Conservation (phyloP, 2,329 filamentous ascomycete genomes). For the Fusarium setosum region DNA sequence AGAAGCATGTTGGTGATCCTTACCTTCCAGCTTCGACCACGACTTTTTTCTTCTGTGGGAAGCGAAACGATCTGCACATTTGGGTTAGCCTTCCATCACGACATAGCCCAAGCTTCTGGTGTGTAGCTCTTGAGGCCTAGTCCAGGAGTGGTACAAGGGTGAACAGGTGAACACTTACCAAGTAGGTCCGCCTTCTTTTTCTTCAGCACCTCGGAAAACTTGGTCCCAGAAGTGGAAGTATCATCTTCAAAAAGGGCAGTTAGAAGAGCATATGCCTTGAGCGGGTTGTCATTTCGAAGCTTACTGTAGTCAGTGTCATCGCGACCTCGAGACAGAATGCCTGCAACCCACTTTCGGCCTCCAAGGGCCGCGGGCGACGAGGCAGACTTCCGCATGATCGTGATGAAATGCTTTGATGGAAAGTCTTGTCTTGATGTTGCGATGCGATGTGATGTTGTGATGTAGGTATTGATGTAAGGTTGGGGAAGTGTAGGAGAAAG, state of each 20-base stretch:
- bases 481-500: too few relatives aligned
- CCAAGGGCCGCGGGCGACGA: slow-evolving; percentile 22
- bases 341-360: slow-evolving; percentile 13
- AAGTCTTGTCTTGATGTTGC: background rate
- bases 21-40: slow-evolving; percentile 2
- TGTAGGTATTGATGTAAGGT: background rate
- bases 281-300: too few relatives aligned
- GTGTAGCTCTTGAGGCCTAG: background rate
- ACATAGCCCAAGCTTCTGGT: background rate
- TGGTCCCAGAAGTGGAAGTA: too few relatives aligned
- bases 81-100: background rate
- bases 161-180: too few relatives aligned
- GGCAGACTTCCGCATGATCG: slow-evolving; percentile 15
- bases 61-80: slow-evolving; percentile 2
- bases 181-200: slow-evolving; percentile 16
- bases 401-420: background rate
- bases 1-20: background rate
- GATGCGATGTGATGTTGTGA: background rate
- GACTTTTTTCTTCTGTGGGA: background rate
- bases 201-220: slow-evolving; percentile 5
- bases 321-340: background rate
- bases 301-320: too few relatives aligned
- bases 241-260: too few relatives aligned
- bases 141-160: too few relatives aligned
- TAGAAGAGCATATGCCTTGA: background rate